Evolutionary conservation across 805 yeast species (phyloP), one percentile per base, ranked within the genome.

Genomic region (Komagataella pastoris): DNA sequence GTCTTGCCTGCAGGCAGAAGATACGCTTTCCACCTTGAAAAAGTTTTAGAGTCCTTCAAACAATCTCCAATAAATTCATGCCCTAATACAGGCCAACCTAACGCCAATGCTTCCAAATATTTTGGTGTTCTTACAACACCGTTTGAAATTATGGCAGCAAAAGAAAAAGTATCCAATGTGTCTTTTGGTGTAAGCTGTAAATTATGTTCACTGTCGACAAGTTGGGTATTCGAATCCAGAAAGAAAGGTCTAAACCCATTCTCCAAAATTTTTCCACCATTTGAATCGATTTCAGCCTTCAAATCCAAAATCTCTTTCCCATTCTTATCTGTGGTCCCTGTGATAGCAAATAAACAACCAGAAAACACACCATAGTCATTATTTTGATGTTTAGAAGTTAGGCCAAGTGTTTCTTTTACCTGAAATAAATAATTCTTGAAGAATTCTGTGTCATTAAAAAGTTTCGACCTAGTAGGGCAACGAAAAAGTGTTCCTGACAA

Each of bases 71-170:
- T 67, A 56, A 76, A 88, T 7, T 65, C 60, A 52, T 76, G 74
- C 2, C 87, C 80, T 30, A 89, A 59, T 17, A 85, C 75, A 2
- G 97, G 97, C 96, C 96, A 88, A 2, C 91, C 90, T 47, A 88
- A 61, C 0, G 91, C 86, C 17, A 88, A 63, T 2, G 84, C 80
- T 59, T 87, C 93, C 7, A 89, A 62, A 61, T 84, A 89, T 59
- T 88, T 89, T 7, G 81, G 73, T 49, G 89, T 86, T 44, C 96
- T 68, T 17, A 77, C 71, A 52, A 76, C 74, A 30, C 71, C 72
- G 44, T 73, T 74, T 0, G 91, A 74, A 1, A 89, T 65, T 40
- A 86, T 68, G 1, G 90, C 90, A 1, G 76, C 88, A 65, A 88
- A 86, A 36, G 58, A 69, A 54, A 63, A 71, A 1, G 56, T 53